Evolutionary conservation across 345 rosid species (phyloP).

Genomic region (Corymbia maculata): DNA sequence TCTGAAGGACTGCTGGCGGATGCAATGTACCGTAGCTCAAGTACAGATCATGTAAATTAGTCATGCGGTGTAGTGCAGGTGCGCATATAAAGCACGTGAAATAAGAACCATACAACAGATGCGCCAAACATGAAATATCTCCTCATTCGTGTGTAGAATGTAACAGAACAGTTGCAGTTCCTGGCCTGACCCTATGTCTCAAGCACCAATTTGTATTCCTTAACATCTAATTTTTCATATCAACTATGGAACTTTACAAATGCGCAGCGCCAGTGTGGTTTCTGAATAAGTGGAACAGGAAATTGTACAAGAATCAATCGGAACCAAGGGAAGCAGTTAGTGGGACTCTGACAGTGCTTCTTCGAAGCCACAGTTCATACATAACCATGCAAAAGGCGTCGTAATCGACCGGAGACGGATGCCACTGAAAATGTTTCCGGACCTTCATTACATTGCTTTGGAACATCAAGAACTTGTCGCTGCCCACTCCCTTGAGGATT

Average conservation of each 20-base stretch:
- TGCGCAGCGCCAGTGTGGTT: neutral
- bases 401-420: slow-evolving; percentile 22
- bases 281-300: neutral
- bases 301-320: neutral
- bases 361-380: slow-evolving; percentile 48
- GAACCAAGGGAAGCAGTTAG: neutral
- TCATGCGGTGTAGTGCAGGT: neutral
- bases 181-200: neutral
- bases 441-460: slow-evolving; percentile 33
- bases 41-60: neutral
- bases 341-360: slow-evolving; percentile 17
- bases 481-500: slow-evolving; percentile 19
- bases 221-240: neutral
- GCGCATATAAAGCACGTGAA: neutral
- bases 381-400: slow-evolving; percentile 46
- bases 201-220: neutral
- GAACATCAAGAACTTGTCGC: slow-evolving; percentile 7
- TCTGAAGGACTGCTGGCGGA: neutral
- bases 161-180: neutral
- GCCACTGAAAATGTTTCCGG: slow-evolving; percentile 50
- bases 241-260: neutral
- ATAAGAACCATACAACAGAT: neutral
- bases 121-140: neutral
- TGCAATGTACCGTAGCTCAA: neutral
- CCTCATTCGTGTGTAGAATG: neutral